Evolutionary conservation across 2,329 filamentous ascomycete species (phyloP), one percentile per base, ranked within the genome.

Genomic region (Didymella arachidicola): DNA sequence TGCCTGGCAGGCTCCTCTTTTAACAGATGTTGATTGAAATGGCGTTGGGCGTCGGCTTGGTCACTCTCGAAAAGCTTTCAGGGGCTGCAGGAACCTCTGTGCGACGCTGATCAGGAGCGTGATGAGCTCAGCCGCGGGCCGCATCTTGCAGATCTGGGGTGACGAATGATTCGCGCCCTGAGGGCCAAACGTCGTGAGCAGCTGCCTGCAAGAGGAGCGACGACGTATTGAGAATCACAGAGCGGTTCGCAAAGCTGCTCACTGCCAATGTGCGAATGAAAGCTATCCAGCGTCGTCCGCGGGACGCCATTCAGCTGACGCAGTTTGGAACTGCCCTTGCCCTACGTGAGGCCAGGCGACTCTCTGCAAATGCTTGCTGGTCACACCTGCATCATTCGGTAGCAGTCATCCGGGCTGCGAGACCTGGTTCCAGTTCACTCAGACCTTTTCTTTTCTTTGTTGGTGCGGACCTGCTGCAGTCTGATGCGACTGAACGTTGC

Each of bases 51-150:
- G 53, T 27, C 36, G 27, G 36, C 26, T 27, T 22, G 34, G 41
- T 51, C 46, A 45, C 29, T 26, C 22, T 34, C 16, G 32, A 41
- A n/a, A 32, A 27, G 41, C 34, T 44, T 30, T 39, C 47, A 44
- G 36, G 36, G 25, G 48, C 55, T 29, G 53, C 53, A 30, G 42
- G 55, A 43, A 26, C 49, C 10, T 10, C 30, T 32, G 56, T 59
- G 50, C 49, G 41, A 53, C 49, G 1, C 45, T 34, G 39, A 46
- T 51, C 29, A 44, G 38, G 43, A 49, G 12, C 25, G 44, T 49
- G 49, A 49, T 53, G 55, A 52, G 38, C 45, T 49, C 53, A 49
- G 53, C 51, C 46, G 45, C 47, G 53, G 38, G 29, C 45, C 45
- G 48, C 44, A 51, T 47, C 41, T 10, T 39, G 29, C 48, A 48